A percentile compares a stretch with the other conserved stretches of the same genome.
These are phyloP conservation scores for Saccharum officinarum DNA, from an alignment of 176 grass and related monocot genomes.

Conservation along the genomic window DNA sequence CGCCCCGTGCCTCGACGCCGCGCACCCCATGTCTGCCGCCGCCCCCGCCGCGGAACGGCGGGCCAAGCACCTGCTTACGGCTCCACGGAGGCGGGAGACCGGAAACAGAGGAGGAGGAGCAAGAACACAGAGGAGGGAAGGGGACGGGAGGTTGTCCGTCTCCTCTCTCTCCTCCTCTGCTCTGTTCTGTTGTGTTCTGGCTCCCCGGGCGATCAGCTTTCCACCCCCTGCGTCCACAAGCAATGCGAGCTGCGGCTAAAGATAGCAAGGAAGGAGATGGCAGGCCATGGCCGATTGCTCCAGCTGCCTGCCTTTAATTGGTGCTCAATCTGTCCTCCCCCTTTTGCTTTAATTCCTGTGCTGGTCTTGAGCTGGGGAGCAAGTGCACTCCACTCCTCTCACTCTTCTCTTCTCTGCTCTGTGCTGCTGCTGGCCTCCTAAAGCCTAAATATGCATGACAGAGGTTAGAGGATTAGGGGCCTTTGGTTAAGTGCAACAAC, in stretches of 20 bases:
- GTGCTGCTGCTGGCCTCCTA: not conserved
- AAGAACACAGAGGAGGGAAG: conserved; percentile 41
- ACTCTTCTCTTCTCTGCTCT: not conserved
- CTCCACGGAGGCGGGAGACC: not conserved
- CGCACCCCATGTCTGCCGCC: conserved; percentile 73
- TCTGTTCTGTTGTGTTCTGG: not conserved
- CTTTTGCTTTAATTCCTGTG: conserved; percentile 47
- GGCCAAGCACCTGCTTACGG: not conserved
- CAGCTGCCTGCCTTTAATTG: conserved; percentile 46
- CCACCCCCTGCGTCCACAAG: conserved; percentile 26
- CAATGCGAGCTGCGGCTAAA: conserved; percentile 44
- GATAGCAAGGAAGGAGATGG: conserved; percentile 44
- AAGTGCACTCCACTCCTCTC: conserved; percentile 4
- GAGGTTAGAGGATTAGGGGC: conserved; percentile 1
- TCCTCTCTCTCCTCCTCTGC: conserved; percentile 19
- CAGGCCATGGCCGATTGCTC: not conserved
- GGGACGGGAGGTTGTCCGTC: not conserved
- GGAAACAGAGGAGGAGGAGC: conserved; percentile 47
- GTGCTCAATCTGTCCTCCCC: conserved; percentile 21
- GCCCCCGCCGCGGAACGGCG: conserved; percentile 9
- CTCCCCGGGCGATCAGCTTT: conserved; percentile 39
- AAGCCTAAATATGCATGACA: not conserved
- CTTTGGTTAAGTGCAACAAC: conserved; percentile 40
- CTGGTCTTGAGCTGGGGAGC: conserved; percentile 42
- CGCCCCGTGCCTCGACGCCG: conserved; percentile 51